Evolutionary conservation across 306 rosid genomes (phyloP), one percentile per base, ranked within the genome.

Genomic region (Cucurbita maxima): DNA sequence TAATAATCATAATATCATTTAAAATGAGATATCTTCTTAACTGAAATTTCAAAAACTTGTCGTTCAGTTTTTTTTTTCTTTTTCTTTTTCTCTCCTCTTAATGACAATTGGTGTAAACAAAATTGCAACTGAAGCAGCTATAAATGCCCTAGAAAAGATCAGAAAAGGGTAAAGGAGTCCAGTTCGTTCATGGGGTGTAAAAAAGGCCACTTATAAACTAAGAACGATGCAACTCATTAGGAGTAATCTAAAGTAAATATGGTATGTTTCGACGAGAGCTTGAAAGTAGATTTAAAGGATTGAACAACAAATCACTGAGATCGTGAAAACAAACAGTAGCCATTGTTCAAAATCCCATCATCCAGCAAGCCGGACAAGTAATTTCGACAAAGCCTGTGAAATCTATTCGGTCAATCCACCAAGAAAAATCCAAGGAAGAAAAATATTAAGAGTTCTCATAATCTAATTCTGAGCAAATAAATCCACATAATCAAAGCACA

Each of bases 381-480:
- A 44, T 43, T 44, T 43, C 37, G 38, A 66, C 54, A 66, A 66
- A 69, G 58, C 57, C 43, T 22, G 43, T 69, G 43, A 47, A 69
- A 30, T 48, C 58, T 7, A 69, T 69, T 69, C 22, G 43, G 43
- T 48, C 73, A 47, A 69, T 69, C 73, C 73, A 47, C 73, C 20
- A 8, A 30, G 54, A 66, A 44, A 66, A 44, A 6, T 66, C 52
- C 72, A 69, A 69, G 58, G 9, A 1, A 12, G 34, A 2, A 12
- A 66, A 22, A 44, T 50, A 34, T 43, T 2, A n/a, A 68, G n/a
- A 76, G 6, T 50, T 47, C 73, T 20, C 70, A n/a, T 22, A 56
- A 20, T 55, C 18, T 9, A 77, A 70, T 84, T 47, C 58, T 4
- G 30, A 19, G 73, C 9, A 69, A 69, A 69, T 14, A 48, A 69